These are phyloP conservation scores for Microdochium paspali DNA, from an alignment of 2,329 filamentous ascomycete genomes.

Conservation along the genomic window DNA sequence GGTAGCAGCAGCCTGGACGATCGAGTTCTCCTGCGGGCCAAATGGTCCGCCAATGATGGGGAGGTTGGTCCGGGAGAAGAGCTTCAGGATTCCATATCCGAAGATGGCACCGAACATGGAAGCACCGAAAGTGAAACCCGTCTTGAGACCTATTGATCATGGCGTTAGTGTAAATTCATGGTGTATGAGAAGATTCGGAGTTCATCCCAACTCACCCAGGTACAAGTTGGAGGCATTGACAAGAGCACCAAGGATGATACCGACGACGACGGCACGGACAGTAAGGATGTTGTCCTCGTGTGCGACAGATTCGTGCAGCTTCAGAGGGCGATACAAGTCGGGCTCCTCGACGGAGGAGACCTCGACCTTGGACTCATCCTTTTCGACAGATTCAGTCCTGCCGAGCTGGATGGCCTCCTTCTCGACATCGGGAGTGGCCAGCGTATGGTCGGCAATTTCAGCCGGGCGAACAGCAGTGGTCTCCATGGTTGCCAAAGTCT, in stretches of 20 bases:
- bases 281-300: slow-evolving; percentile 39
- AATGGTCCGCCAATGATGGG: slow-evolving; percentile 44
- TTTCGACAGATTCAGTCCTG: not conserved
- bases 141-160: slow-evolving; percentile 30
- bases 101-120: slow-evolving; percentile 27
- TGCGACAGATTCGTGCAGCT: not conserved
- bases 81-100: slow-evolving; percentile 48
- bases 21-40: slow-evolving; percentile 51
- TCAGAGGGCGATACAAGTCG: not conserved
- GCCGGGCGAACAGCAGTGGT: slow-evolving; percentile 12
- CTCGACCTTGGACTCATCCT: not conserved
- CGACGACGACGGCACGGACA: slow-evolving; percentile 43
- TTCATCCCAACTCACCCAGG: slow-evolving; percentile 31
- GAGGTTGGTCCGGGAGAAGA: slow-evolving; percentile 36
- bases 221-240: slow-evolving; percentile 56
- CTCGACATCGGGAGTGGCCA: slow-evolving; percentile 4
- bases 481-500: slow-evolving; percentile 12
- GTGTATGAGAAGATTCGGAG: too few species aligned
- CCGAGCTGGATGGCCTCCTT: slow-evolving; percentile 4
- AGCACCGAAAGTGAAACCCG: slow-evolving; percentile 38
- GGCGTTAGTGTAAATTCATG: not conserved
- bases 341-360: not conserved
- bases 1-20: slow-evolving; percentile 49
- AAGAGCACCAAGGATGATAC: slow-evolving; percentile 45
- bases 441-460: slow-evolving; percentile 10